Percentiles rank a stretch among this genome's conserved stretches.
Evolutionary conservation across 2,329 filamentous ascomycete genomes (phyloP).

Genomic region (Emydomyces testavorans): DNA sequence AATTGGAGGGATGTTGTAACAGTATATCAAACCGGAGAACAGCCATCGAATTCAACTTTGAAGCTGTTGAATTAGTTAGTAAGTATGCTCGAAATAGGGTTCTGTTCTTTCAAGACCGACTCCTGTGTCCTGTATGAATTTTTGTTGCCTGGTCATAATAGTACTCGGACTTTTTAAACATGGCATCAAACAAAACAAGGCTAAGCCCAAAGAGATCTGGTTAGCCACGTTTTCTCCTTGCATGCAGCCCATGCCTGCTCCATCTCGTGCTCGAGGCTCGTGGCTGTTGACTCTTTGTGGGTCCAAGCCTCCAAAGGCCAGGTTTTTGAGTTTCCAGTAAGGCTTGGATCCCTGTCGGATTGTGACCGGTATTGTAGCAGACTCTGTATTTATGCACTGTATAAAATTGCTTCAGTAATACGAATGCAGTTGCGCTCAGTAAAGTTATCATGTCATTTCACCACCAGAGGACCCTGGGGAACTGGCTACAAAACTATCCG

Average conservation of each 20-base stretch:
- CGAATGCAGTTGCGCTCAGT: background rate
- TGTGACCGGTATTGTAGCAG: slow-evolving; percentile 1
- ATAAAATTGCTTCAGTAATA: background rate
- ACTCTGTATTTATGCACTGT: background rate
- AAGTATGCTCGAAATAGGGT: too few species aligned
- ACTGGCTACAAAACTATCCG: too few species aligned
- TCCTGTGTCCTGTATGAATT: too few species aligned
- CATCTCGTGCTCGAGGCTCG: slow-evolving; percentile 11
- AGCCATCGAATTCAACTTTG: too few species aligned
- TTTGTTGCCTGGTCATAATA: too few species aligned
- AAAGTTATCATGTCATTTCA: too few species aligned
- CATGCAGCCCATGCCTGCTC: slow-evolving; percentile 12
- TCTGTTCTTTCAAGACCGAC: too few species aligned
- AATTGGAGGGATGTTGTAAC: too few species aligned
- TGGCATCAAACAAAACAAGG: background rate
- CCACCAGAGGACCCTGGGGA: too few species aligned
- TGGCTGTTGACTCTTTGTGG: slow-evolving; percentile 6
- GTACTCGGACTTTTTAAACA: too few species aligned
- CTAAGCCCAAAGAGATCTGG: slow-evolving; percentile 9
- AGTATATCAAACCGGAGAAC: too few species aligned
- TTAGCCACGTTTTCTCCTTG: slow-evolving; percentile 12
- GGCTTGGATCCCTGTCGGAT: slow-evolving; percentile 7
- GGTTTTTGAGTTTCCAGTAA: background rate
- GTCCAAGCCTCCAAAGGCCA: background rate
- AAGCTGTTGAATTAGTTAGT: too few species aligned